Percentiles rank a stretch among this genome's conserved stretches.
phyloP scores from a whole-genome alignment of 495 filamentous ascomycete species.

The Neurospora tetrasperma region DNA sequence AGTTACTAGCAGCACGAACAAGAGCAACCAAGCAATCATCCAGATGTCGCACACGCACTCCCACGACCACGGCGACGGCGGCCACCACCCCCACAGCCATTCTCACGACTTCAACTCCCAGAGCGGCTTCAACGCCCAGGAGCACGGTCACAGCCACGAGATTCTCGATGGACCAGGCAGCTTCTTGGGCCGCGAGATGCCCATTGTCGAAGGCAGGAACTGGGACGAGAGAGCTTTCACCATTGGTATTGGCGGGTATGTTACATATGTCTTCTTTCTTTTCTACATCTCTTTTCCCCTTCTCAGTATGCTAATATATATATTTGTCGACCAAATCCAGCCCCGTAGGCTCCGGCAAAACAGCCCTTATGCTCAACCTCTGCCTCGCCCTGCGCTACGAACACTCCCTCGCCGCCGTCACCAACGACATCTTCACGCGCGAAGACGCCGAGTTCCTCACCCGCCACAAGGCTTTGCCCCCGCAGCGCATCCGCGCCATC shows the following conservation, averaged over 20 bases:
- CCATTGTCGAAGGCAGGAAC: conserved; percentile 73
- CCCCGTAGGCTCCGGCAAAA: conserved; percentile 95
- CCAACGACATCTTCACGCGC: conserved; percentile 98
- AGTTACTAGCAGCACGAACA: neutral
- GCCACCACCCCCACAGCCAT: conserved; percentile 40
- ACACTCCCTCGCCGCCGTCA: conserved; percentile 87
- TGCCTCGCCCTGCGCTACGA: conserved; percentile 65
- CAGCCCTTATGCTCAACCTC: conserved; percentile 86
- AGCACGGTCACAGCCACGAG: conserved; percentile 93
- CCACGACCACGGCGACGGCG: conserved; percentile 17
- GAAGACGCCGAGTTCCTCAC: conserved; percentile 98
- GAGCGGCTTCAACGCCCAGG: conserved; percentile 51
- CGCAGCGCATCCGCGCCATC: conserved; percentile 80
- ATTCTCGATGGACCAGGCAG: conserved; percentile 91
- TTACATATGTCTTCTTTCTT: conserved; percentile 5
- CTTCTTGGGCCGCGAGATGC: conserved; percentile 85
- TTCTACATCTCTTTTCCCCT: conserved; percentile 7
- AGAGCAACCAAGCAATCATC: neutral
- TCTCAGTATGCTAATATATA: neutral
- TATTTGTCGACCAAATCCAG: conserved; percentile 30
- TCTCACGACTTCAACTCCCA: conserved; percentile 49
- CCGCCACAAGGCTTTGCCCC: conserved; percentile 68
- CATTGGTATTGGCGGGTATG: conserved; percentile 90
- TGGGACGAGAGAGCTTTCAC: conserved; percentile 92
- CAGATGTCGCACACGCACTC: conserved; percentile 14